Percentiles rank a stretch among this genome's conserved stretches.
Conservation (phyloP, 257 asterid species). For the Verbena officinalis region DNA sequence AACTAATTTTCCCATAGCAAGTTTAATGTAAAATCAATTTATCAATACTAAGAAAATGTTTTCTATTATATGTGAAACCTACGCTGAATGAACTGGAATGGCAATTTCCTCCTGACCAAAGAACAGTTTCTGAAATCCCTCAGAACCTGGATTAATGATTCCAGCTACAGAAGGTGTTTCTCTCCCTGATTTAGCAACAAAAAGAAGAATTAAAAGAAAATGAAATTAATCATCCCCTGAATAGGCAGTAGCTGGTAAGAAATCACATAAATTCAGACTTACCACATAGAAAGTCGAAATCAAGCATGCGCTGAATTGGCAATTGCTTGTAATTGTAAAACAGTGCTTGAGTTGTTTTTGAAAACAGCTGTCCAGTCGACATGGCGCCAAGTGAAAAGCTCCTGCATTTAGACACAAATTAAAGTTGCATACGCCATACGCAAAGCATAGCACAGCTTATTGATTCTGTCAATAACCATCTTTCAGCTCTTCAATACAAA, state of each 20-base stretch:
- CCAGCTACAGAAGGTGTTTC: constrained; percentile 99
- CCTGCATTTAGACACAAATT: constrained; percentile 40
- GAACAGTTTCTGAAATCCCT: constrained; percentile 97
- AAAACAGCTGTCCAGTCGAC: constrained; percentile 95
- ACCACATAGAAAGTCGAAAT: constrained; percentile 98
- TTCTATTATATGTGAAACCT: constrained; percentile 31
- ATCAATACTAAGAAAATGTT: background rate
- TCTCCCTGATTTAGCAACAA: constrained; percentile 62
- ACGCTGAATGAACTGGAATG: constrained; percentile 95
- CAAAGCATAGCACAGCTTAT: too few species aligned
- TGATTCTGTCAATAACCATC: too few species aligned
- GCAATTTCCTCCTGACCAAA: constrained; percentile 98
- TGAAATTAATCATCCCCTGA: constrained; percentile 87
- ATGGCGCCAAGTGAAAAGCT: constrained; percentile 44
- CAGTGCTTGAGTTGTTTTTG: constrained; percentile 87
- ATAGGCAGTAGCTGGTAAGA: constrained; percentile 85
- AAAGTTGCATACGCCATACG: too few species aligned
- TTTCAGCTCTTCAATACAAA: too few species aligned
- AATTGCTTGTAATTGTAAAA: constrained; percentile 95
- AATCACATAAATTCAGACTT: constrained; percentile 33
- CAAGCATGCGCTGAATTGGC: constrained; percentile 99
- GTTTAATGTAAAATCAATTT: background rate
- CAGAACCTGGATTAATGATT: constrained; percentile 96
- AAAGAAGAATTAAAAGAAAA: constrained; percentile 48
- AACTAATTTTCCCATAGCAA: background rate